phyloP scores from a whole-genome alignment of 257 asterid species.

The Solanum etuberosum region DNA sequence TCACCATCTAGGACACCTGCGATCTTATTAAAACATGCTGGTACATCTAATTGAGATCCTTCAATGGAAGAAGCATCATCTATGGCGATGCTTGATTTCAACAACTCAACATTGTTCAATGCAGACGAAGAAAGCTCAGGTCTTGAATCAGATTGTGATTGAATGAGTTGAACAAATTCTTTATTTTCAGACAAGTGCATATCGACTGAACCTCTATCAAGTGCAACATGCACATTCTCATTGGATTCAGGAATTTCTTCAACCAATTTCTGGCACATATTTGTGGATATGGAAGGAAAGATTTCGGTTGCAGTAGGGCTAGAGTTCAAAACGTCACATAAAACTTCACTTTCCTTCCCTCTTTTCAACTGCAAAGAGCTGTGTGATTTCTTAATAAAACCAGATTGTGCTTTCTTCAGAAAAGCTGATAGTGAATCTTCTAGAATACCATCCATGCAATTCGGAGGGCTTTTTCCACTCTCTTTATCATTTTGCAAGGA shows the following conservation, averaged over 20 bases:
- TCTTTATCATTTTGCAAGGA: conserved; percentile 23
- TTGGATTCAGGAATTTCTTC: conserved; percentile 15
- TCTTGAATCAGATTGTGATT: not conserved
- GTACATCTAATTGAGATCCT: conserved; percentile 18
- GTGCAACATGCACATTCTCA: conserved; percentile 7
- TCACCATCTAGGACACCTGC: conserved; percentile 14
- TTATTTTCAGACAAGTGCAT: not conserved
- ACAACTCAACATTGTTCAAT: conserved; percentile 8
- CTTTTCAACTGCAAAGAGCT: conserved; percentile 33
- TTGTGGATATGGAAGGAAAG: conserved; percentile 1
- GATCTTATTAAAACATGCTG: conserved; percentile 26
- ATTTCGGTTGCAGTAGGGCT: conserved; percentile 23
- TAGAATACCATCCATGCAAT: conserved; percentile 20
- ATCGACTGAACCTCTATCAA: conserved; percentile 12
- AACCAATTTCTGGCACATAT: conserved; percentile 13
- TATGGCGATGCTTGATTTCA: conserved; percentile 7
- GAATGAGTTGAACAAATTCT: not conserved
- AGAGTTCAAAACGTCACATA: conserved; percentile 17
- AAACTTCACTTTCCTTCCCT: conserved; percentile 26
- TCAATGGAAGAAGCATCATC: conserved; percentile 19
- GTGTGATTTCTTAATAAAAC: conserved; percentile 27
- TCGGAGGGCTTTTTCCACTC: conserved; percentile 6
- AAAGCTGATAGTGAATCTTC: conserved; percentile 69
- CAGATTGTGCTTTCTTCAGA: conserved; percentile 54
- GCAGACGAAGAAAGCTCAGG: conserved; percentile 15